Percentiles rank a stretch among this genome's conserved stretches.
phyloP scores from a whole-genome alignment of 441 rosid species.

The Sinapis alba region DNA sequence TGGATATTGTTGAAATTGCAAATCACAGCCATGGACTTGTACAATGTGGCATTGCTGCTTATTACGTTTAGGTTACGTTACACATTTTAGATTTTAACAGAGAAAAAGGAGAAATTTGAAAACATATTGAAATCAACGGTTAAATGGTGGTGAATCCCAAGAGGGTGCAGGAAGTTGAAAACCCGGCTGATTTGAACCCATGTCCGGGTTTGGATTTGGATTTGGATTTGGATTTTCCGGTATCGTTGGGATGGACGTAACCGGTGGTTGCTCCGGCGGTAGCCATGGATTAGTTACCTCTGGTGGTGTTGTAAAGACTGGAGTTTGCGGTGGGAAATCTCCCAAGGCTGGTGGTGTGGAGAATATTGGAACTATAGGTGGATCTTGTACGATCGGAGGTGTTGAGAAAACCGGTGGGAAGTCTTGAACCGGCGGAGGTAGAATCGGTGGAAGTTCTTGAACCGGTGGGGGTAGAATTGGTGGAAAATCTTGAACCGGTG shows the following conservation, averaged over 20 bases:
- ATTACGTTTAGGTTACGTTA: constrained; percentile 26
- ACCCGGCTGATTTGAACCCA: constrained; percentile 31
- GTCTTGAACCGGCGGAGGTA: background rate
- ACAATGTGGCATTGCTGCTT: constrained; percentile 24
- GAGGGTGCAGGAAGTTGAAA: constrained; percentile 35
- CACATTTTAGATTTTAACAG: background rate
- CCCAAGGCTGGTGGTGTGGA: constrained; percentile 31
- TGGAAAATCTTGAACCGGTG: background rate
- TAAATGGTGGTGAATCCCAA: constrained; percentile 40
- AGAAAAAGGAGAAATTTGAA: background rate
- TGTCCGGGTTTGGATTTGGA: constrained; percentile 37
- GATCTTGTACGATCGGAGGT: constrained; percentile 30
- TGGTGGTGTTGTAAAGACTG: constrained; percentile 20
- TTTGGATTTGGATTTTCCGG: constrained; percentile 35
- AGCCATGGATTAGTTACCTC: constrained; percentile 37
- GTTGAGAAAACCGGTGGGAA: constrained; percentile 14
- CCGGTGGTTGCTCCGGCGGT: constrained; percentile 36
- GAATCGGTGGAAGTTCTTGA: constrained; percentile 8
- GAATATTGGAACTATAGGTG: constrained; percentile 30
- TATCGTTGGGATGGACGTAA: constrained; percentile 26
- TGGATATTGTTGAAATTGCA: constrained; percentile 14
- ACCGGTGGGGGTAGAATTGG: constrained; percentile 14
- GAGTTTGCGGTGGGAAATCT: constrained; percentile 38
- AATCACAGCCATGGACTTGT: constrained; percentile 23
- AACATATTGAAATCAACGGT: constrained; percentile 15